These are phyloP conservation scores for Epithemia pelagica DNA, from an alignment of 108 stramenopile genomes.

Conservation along the genomic window DNA sequence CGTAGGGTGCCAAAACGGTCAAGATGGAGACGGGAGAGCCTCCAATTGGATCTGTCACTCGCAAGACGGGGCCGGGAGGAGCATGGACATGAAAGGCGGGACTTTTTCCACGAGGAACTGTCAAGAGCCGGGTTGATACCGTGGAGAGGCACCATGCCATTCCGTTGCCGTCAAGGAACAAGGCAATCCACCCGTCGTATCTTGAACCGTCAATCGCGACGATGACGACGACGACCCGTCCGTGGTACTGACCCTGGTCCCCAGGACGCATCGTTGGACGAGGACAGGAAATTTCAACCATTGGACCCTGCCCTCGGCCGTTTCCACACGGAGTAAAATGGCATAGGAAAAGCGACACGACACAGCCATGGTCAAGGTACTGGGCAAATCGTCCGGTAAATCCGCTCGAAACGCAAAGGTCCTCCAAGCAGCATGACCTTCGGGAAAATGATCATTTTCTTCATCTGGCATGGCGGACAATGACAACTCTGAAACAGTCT, in stretches of 20 bases:
- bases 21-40: constrained; percentile 33
- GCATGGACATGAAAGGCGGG: constrained; percentile 26
- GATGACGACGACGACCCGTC: not conserved
- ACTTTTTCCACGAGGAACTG: constrained; percentile 14
- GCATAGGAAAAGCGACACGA: constrained; percentile 47
- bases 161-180: constrained; percentile 38
- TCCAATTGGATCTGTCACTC: constrained; percentile 23
- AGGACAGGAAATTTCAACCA: not conserved
- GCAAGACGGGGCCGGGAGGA: constrained; percentile 7
- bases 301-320: not conserved
- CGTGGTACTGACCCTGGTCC: not conserved
- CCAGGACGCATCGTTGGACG: not conserved
- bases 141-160: constrained; percentile 29
- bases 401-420: constrained; percentile 53
- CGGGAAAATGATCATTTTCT: too few species aligned
- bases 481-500: too few species aligned
- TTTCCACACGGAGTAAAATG: constrained; percentile 7
- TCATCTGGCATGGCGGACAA: too few species aligned
- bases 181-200: constrained; percentile 25
- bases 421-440: too few species aligned
- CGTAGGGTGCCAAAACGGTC: constrained; percentile 13
- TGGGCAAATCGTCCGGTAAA: constrained; percentile 34
- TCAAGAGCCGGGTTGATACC: constrained; percentile 11
- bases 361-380: constrained; percentile 26
- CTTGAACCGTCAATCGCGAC: constrained; percentile 32